phyloP scores from a whole-genome alignment of 441 rosid genomes.

The Euphorbia neoarborescens region DNA sequence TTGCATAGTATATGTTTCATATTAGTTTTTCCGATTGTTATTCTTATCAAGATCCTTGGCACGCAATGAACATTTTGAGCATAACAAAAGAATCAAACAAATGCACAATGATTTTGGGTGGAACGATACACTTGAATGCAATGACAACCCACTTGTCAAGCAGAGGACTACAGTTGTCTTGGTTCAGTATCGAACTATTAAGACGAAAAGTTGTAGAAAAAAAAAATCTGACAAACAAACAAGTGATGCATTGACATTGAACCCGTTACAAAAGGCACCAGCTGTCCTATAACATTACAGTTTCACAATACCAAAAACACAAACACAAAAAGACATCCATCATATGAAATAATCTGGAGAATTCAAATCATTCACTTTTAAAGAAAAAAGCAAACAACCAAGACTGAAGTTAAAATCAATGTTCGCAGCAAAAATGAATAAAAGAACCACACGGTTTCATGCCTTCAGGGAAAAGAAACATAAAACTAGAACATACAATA shows the following conservation, averaged over 20 bases:
- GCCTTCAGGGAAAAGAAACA: neutral
- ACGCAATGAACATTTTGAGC: neutral
- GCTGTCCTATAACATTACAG: neutral
- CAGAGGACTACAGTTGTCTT: neutral
- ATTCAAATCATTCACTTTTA: neutral
- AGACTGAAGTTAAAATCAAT: neutral
- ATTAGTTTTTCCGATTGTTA: no score
- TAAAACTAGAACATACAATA: neutral
- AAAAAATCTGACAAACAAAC: neutral
- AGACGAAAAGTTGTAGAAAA: neutral
- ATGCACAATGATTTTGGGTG: neutral
- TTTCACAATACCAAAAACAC: neutral
- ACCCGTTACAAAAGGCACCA: neutral
- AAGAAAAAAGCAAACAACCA: neutral
- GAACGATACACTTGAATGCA: neutral
- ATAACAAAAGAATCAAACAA: neutral
- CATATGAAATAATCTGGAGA: neutral
- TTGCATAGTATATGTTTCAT: no score
- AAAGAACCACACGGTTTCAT: slow-evolving; percentile 5
- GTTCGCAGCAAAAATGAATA: neutral
- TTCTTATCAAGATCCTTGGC: neutral
- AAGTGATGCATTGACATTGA: neutral
- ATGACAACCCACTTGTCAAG: neutral
- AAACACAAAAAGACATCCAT: neutral
- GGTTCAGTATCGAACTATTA: neutral